Evolutionary conservation across 2,329 filamentous ascomycete genomes (phyloP), one percentile per base, ranked within the genome.

Genomic region (Claviceps quebecensis): DNA sequence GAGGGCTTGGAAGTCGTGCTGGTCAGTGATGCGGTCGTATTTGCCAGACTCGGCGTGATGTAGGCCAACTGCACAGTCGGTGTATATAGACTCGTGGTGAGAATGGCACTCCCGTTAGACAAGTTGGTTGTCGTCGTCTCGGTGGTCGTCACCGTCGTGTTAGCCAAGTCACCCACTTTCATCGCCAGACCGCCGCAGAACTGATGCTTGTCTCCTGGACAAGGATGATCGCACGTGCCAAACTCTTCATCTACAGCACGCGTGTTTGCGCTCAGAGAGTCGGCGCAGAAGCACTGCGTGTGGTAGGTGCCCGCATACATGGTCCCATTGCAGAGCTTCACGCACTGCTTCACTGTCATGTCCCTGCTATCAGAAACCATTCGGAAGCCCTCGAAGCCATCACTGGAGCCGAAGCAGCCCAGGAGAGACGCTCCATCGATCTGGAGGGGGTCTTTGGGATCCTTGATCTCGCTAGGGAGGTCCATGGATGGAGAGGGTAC

Each of bases 271-370:
- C 70, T 69, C 17, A 76, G 61, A 1, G 49, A 53, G 13, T 68
- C 61, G 37, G 72, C 71, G 52, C 74, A 77, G 61, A 72, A 74
- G 57, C 73, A 76, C 22, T 61, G 61, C 11, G 62, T 68, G 29
- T 65, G 60, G 23, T 64, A 68, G 41, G 72, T 55, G 48, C 69
- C 72, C 2, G 68, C 66, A 51, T 69, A 73, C 17, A 61, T 65
- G 39, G 53, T 57, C 1, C 61, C 63, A 1, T 52, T 49, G 54
- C 72, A 75, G 39, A 59, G 56, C n/a, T 57, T 52, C 11, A 71
- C 60, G 49, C 72, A 75, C 17, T 54, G 56, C 49, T 66, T 59
- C 17, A 67, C 61, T 13, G 69, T 68, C 72, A 74, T 73, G 13
- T 61, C 58, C 0, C 55, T 45, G 9, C 55, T 60, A 4, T 68